Evolutionary conservation across 2,329 filamentous ascomycete genomes (phyloP).

Genomic region (Sarocladium strictum): DNA sequence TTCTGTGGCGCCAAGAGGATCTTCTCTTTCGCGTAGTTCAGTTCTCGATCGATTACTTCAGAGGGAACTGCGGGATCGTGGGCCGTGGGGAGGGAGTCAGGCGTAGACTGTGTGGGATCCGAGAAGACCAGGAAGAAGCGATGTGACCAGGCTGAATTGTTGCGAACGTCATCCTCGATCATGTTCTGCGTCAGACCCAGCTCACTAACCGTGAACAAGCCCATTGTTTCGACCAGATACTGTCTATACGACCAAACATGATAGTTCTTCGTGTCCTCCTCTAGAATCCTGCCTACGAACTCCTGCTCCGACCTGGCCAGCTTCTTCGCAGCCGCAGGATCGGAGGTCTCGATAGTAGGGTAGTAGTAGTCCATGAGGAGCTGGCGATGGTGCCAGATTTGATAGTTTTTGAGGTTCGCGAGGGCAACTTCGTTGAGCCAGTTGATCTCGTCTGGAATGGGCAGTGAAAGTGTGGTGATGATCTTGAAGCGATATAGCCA

Average conservation of each 20-base stretch:
- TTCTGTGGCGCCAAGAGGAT: constrained; percentile 84
- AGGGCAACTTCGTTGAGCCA: constrained; percentile 86
- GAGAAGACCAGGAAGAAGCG: constrained; percentile 88
- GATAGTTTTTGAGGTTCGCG: constrained; percentile 91
- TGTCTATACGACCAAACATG: constrained; percentile 97
- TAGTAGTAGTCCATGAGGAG: constrained; percentile 56
- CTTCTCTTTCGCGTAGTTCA: constrained; percentile 66
- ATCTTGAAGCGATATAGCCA: constrained; percentile 92
- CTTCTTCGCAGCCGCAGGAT: constrained; percentile 43
- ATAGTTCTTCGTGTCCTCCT: constrained; percentile 90
- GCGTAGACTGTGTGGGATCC: constrained; percentile 45
- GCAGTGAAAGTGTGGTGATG: constrained; percentile 59
- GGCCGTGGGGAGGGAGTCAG: constrained; percentile 41
- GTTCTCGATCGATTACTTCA: constrained; percentile 65
- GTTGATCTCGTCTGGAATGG: constrained; percentile 64
- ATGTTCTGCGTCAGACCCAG: constrained; percentile 65
- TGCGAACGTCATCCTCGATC: constrained; percentile 76
- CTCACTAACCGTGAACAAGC: constrained; percentile 66
- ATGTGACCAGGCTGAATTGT: constrained; percentile 98
- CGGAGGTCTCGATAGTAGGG: constrained; percentile 53
- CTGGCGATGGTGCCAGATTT: constrained; percentile 83
- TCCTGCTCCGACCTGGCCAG: constrained; percentile 61
- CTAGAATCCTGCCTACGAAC: constrained; percentile 78
- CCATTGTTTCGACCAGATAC: constrained; percentile 57
- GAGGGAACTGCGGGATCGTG: constrained; percentile 52